Evolutionary conservation across 768 basidiomycete genomes (phyloP).

Genomic region (Tricholoma sp.): DNA sequence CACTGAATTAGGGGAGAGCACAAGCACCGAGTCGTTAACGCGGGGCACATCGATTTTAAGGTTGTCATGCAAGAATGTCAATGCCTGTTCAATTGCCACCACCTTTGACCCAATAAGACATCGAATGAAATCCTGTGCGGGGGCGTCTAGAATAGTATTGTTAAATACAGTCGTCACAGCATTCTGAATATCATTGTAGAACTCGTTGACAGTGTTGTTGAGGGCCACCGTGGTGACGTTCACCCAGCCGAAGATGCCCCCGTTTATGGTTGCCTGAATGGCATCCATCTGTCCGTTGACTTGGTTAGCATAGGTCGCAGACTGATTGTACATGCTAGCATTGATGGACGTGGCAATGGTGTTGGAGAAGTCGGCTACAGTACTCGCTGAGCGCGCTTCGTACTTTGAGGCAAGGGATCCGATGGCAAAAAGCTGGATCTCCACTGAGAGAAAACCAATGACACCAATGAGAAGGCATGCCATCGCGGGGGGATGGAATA

Average conservation of each 20-base stretch:
- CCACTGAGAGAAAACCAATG: slow-evolving; percentile 79
- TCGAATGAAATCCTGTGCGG: slow-evolving; percentile 80
- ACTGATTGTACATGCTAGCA: slow-evolving; percentile 77
- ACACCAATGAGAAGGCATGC: slow-evolving; percentile 92
- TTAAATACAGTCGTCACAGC: slow-evolving; percentile 78
- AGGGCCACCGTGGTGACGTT: slow-evolving; percentile 84
- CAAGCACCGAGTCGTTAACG: slow-evolving; percentile 68
- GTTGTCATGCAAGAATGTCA: slow-evolving; percentile 90
- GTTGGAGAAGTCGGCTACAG: slow-evolving; percentile 61
- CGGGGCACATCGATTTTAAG: slow-evolving; percentile 75
- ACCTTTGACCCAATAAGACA: slow-evolving; percentile 94
- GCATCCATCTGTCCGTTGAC: slow-evolving; percentile 68
- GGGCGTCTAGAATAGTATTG: slow-evolving; percentile 73
- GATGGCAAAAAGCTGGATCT: slow-evolving; percentile 82
- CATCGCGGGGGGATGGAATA: slow-evolving; percentile 88
- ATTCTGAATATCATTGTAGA: slow-evolving; percentile 82
- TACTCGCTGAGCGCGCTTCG: slow-evolving; percentile 51
- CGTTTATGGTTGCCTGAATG: slow-evolving; percentile 75
- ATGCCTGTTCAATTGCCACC: slow-evolving; percentile 74
- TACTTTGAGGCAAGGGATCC: slow-evolving; percentile 69
- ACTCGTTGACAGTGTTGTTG: slow-evolving; percentile 79
- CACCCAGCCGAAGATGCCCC: slow-evolving; percentile 93
- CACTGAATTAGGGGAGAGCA: slow-evolving; percentile 68
- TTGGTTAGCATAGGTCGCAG: slow-evolving; percentile 65
- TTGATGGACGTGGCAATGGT: slow-evolving; percentile 76